Conservation (phyloP, 306 rosid genomes). For the Dalbergia cochinchinensis region DNA sequence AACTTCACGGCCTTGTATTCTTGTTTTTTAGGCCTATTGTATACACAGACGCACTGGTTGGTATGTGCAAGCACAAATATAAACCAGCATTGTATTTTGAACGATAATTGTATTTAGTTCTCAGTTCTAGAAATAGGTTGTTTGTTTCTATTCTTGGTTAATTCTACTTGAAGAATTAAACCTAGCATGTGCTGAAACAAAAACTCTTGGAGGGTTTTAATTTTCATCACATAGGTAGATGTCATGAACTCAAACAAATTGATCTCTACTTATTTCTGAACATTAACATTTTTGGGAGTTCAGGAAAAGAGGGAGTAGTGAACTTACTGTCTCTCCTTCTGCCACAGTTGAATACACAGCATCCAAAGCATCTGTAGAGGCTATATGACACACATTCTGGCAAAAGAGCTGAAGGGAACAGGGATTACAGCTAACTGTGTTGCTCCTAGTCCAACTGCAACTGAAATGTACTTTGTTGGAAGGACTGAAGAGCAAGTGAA, state of each 20-base stretch:
- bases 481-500: conserved; percentile 47
- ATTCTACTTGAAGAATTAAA: no score
- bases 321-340: neutral
- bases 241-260: neutral
- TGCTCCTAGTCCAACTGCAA: conserved; percentile 58
- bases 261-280: neutral
- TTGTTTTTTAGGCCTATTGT: neutral
- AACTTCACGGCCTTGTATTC: neutral
- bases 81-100: neutral
- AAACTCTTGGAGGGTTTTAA: neutral
- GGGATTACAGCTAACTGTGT: conserved; percentile 31
- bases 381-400: conserved; percentile 53
- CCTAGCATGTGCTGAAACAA: neutral
- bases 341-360: conserved; percentile 36
- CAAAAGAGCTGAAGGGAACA: conserved; percentile 58
- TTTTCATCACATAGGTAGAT: neutral
- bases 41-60: neutral
- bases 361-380: conserved; percentile 63
- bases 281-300: neutral
- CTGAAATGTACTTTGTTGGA: conserved; percentile 46
- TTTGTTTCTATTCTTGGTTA: neutral
- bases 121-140: neutral
- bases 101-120: no score
- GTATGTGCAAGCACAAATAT: neutral
- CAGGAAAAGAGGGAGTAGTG: neutral